Conservation (phyloP, 805 yeast species). For the Wickerhamiella vanderwaltii region DNA sequence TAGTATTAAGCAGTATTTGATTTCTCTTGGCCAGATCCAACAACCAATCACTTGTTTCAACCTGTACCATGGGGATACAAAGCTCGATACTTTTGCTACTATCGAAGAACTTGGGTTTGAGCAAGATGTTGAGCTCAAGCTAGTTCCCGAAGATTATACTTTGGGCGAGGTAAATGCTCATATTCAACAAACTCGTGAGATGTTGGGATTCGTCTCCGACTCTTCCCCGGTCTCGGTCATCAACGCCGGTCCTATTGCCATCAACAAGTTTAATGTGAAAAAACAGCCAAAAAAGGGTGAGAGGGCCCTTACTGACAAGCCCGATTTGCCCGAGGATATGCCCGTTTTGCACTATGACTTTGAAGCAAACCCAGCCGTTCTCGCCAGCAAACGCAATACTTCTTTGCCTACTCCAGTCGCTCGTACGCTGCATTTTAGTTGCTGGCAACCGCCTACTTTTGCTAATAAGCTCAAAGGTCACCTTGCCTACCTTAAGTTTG, state of each 20-base stretch:
- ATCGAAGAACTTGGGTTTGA: slow-evolving; percentile 26
- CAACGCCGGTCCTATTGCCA: slow-evolving; percentile 19
- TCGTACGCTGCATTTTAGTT: slow-evolving; percentile 55
- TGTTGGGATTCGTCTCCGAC: slow-evolving; percentile 36
- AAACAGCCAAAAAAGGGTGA: slow-evolving; percentile 10
- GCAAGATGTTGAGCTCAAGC: slow-evolving; percentile 31
- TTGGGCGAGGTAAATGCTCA: slow-evolving; percentile 52
- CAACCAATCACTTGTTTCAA: slow-evolving; percentile 49
- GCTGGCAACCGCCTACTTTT: slow-evolving; percentile 79
- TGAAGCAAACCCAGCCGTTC: background rate
- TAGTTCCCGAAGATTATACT: slow-evolving; percentile 47
- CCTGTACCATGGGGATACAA: slow-evolving; percentile 31
- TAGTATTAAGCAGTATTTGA: slow-evolving; percentile 47
- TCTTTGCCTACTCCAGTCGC: slow-evolving; percentile 28
- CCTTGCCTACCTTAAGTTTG: slow-evolving; percentile 58
- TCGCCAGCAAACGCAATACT: slow-evolving; percentile 15
- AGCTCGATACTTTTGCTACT: slow-evolving; percentile 27
- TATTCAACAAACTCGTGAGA: slow-evolving; percentile 49
- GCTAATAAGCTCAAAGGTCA: slow-evolving; percentile 58
- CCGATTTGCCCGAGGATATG: slow-evolving; percentile 13
- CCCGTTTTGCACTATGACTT: slow-evolving; percentile 15
- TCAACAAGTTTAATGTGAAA: slow-evolving; percentile 23
- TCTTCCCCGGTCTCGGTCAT: slow-evolving; percentile 21
- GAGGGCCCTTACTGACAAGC: slow-evolving; percentile 14
- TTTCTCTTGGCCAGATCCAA: slow-evolving; percentile 43